These are phyloP conservation scores for Secale cereale DNA, from an alignment of 176 grass and related monocot genomes.

Conservation along the genomic window DNA sequence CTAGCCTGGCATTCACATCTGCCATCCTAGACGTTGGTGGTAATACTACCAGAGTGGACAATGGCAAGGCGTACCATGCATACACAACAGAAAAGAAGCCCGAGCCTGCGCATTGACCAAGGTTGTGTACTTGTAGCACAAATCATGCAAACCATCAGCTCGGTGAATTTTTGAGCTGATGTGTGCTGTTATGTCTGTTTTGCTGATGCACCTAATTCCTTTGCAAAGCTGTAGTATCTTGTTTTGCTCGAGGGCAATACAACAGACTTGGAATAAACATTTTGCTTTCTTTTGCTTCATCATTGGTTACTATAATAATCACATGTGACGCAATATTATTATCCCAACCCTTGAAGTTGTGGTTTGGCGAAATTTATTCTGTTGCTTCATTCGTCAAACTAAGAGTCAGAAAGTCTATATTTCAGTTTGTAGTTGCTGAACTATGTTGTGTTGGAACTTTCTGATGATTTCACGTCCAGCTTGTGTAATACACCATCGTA, in stretches of 20 bases:
- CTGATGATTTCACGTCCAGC: not conserved
- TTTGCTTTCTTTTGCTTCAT: conserved; percentile 27
- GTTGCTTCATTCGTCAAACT: not conserved
- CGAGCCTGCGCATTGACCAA: conserved; percentile 44
- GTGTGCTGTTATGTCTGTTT: conserved; percentile 27
- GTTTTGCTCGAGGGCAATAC: conserved; percentile 14
- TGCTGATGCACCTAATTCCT: conserved; percentile 27
- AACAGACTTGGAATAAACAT: conserved; percentile 27
- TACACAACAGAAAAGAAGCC: conserved; percentile 79
- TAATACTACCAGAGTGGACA: conserved; percentile 77
- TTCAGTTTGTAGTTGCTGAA: not conserved
- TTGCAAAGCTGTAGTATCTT: conserved; percentile 28
- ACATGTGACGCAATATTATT: not conserved
- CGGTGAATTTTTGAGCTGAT: conserved; percentile 34
- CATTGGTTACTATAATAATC: conserved; percentile 12
- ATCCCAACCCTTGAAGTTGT: not conserved
- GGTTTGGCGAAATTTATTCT: not conserved
- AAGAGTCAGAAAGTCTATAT: not conserved
- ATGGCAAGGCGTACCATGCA: conserved; percentile 66
- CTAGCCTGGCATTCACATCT: conserved; percentile 74
- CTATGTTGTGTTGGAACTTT: not conserved
- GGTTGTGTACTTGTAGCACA: conserved; percentile 18
- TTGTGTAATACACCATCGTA: not conserved
- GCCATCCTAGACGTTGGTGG: conserved; percentile 69
- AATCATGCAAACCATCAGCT: conserved; percentile 39